Base-by-base conservation (phyloP, 1,139 yeast genomes). In the Suhomyces wounanorum region DNA sequence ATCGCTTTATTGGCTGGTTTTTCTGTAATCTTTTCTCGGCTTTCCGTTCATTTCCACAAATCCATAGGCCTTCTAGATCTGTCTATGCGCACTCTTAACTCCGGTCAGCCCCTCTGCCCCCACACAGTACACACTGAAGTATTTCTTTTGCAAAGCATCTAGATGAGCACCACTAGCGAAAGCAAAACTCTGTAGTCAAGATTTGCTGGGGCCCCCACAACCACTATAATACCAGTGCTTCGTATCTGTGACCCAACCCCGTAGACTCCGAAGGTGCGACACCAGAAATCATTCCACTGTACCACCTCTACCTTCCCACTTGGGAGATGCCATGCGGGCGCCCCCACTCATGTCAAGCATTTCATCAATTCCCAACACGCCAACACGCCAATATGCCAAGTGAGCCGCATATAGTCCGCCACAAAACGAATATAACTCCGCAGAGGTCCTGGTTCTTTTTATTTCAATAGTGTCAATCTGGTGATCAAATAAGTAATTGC, bases 391-490 rank as follows among this genome's bases (percentile, higher is more conserved):
- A n/a, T n/a, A n/a, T n/a, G 36, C 36, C 37, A 33, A 33, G 18
- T 33, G 37, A 18, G 37, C 37, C 37, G 37, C 37, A 33, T 14
- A 16, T 8, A 8, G 37, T 9, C 37, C 8, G 18, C 18, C 37
- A 33, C 37, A 33, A 33, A 33, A 33, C 37, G 21, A 8, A 2
- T 11, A 33, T 11, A 37, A 18, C 40, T 37, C 40, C 40, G 40
- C 40, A 37, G 40, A 37, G 4, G 16, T 13, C 21, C n/a, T 28
- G 28, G 13, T 38, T 38, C 41, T 30, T 17, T 38, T 21, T 23
- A 38, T 38, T n/a, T 25, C 41, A 23, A 8, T 38, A 16, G 41
- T 38, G 41, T 38, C 41, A 38, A 38, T 33, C 28, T 13, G 41
- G 10, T 23, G 31, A 17, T 38, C 8, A 37, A 37, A 18, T 37